A percentile compares a stretch with the other conserved stretches of the same genome.
Conservation (phyloP, 352 stramenopile genomes). For the Globisporangium yorkense region DNA sequence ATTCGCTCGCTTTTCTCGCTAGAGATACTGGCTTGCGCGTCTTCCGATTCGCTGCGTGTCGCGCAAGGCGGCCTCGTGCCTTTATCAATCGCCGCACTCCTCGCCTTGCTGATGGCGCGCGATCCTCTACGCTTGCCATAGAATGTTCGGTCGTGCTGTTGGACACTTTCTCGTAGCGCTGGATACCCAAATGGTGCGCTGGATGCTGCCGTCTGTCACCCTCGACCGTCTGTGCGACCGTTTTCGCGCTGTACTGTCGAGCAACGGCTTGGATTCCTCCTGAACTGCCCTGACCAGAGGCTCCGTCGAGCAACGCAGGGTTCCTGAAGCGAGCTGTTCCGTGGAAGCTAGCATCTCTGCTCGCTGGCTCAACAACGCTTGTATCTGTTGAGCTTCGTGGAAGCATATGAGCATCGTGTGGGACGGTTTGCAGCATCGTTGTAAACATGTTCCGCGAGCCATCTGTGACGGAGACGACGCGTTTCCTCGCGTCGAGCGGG, state of each 20-base stretch:
- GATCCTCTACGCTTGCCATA: neutral
- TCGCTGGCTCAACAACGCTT: neutral
- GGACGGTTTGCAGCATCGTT: slow-evolving; percentile 17
- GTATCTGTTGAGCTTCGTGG: neutral
- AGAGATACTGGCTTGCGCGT: neutral
- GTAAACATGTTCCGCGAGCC: slow-evolving; percentile 19
- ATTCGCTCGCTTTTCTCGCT: neutral
- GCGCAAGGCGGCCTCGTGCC: neutral
- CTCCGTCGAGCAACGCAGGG: slow-evolving; percentile 29
- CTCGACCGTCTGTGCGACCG: slow-evolving; percentile 3
- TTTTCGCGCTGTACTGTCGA: slow-evolving; percentile 20
- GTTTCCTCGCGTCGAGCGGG: neutral
- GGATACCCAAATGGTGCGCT: neutral
- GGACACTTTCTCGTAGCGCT: neutral
- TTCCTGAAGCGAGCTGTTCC: slow-evolving; percentile 20
- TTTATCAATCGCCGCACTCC: neutral
- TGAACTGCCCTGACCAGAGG: neutral
- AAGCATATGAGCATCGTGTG: slow-evolving; percentile 3
- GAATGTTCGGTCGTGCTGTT: neutral
- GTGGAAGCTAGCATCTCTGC: neutral
- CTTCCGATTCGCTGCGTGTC: slow-evolving; percentile 1
- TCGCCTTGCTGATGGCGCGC: neutral
- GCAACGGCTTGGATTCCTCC: slow-evolving; percentile 8
- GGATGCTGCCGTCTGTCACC: neutral
- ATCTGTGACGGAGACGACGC: slow-evolving; percentile 17